Base-by-base conservation (phyloP, 768 basidiomycete species). In the Rhizopogon vinicolor region DNA sequence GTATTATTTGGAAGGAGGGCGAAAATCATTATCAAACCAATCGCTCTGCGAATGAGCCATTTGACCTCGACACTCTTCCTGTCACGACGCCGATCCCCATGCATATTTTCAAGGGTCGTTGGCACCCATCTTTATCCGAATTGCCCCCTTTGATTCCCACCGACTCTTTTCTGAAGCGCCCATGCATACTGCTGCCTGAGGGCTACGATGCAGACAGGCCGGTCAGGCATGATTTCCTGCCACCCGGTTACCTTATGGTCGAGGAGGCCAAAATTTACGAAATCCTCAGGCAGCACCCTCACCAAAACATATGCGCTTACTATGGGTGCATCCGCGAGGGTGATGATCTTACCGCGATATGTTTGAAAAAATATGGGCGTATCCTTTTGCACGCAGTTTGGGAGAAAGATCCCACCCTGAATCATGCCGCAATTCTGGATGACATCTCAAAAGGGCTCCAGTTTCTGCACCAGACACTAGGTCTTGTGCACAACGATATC, bases 401-500 rank as follows among this genome's bases (percentile, higher is more conserved):
- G 52, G 7, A 39, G 12, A 39, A 10, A 0, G 19, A 43, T 54
- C 31, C 33, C 14, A 45, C 54, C 55, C 29, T 22, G 43, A 44
- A 44, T 22, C 44, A n/a, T 25, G 8, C 53, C 16, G 31, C 10
- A 5, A 54, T 57, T 12, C 29, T 49, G 13, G 28, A 50, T 59
- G 62, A 58, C 18, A 61, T 68, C n/a, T 37, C 39, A 4, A 54
- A 52, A 7, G 68, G 60, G 9, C 40, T 69, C 10, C 25, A 48
- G 18, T 59, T 60, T 40, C 49, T 69, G 28, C 67, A 68, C 61
- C 51, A 68, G 52, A 55, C 33, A 37, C 22, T 55, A 61, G 67
- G 63, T 35, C 56, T 63, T n/a, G 65, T 67, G 39, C 64, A 61
- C 25, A 25, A 65, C 41, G 67, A 69, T 54, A 59, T 69, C 25